These are phyloP conservation scores for Leccinum longicurvipes DNA, from an alignment of 768 basidiomycete genomes.

Conservation along the genomic window DNA sequence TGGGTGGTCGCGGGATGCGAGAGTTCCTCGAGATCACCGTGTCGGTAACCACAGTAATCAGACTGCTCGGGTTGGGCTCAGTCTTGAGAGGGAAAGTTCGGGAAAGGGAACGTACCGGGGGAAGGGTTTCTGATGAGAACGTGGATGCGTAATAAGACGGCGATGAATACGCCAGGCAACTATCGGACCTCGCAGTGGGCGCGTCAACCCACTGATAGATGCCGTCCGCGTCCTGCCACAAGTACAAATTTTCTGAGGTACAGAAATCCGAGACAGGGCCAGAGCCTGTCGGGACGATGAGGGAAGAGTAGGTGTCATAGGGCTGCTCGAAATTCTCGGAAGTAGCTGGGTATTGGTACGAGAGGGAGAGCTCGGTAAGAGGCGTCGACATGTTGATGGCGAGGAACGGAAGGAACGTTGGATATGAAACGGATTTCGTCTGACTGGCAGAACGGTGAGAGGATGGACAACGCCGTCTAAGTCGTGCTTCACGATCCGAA, in stretches of 20 bases:
- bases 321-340: constrained; percentile 20
- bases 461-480: constrained; percentile 11
- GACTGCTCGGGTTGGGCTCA: constrained; percentile 10
- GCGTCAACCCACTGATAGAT: constrained; percentile 29
- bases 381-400: constrained; percentile 22
- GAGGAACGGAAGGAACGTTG: constrained; percentile 12
- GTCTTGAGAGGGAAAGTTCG: neutral
- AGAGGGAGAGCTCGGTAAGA: constrained; percentile 19
- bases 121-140: constrained; percentile 13
- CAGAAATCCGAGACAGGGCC: constrained; percentile 20
- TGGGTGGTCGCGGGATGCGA: constrained; percentile 13
- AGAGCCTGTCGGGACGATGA: constrained; percentile 14
- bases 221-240: constrained; percentile 28
- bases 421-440: constrained; percentile 23
- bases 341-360: constrained; percentile 13
- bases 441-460: constrained; percentile 1
- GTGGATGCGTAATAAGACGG: constrained; percentile 13
- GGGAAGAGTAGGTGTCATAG: constrained; percentile 20
- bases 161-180: constrained; percentile 17
- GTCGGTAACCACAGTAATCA: constrained; percentile 18
- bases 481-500: constrained; percentile 18
- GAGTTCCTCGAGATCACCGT: constrained; percentile 11
- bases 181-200: constrained; percentile 23
- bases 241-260: constrained; percentile 26
- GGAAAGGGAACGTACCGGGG: constrained; percentile 15